A percentile compares a stretch with the other conserved stretches of the same genome.
Evolutionary conservation across 768 basidiomycete species (phyloP).

Genomic region (Boletus speciosus): DNA sequence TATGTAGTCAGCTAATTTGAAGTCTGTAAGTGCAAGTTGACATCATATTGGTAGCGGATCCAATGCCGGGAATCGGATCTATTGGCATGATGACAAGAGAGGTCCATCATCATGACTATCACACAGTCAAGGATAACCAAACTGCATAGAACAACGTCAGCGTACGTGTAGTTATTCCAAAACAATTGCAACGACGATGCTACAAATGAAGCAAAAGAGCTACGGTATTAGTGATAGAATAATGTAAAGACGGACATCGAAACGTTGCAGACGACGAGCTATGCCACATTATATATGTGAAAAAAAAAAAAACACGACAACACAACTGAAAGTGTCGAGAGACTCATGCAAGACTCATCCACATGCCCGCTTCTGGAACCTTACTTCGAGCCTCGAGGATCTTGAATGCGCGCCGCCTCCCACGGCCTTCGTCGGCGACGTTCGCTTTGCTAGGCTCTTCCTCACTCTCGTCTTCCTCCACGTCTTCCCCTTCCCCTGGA

Average conservation of each 20-base stretch:
- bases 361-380: conserved; percentile 72
- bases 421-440: conserved; percentile 36
- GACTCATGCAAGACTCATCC: conserved; percentile 68
- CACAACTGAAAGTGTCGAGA: neutral
- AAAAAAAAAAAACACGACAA: neutral
- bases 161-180: conserved; percentile 9
- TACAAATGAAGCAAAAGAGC: conserved; percentile 26
- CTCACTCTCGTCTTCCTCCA: conserved; percentile 35
- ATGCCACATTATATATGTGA: conserved; percentile 2
- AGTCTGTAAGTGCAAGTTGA: too few species aligned
- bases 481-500: conserved; percentile 48
- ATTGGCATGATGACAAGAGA: neutral
- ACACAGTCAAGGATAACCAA: neutral
- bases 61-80: neutral
- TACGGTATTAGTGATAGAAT: conserved; percentile 32
- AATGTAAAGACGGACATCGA: conserved; percentile 20
- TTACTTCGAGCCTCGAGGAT: conserved; percentile 69
- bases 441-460: conserved; percentile 22
- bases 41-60: neutral
- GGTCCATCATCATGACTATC: too few species aligned
- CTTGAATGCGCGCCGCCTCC: conserved; percentile 57
- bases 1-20: too few species aligned
- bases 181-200: conserved; percentile 25
- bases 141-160: conserved; percentile 8
- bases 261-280: conserved; percentile 6